phyloP scores from a whole-genome alignment of 768 basidiomycete genomes.

The Suillus placidus region DNA sequence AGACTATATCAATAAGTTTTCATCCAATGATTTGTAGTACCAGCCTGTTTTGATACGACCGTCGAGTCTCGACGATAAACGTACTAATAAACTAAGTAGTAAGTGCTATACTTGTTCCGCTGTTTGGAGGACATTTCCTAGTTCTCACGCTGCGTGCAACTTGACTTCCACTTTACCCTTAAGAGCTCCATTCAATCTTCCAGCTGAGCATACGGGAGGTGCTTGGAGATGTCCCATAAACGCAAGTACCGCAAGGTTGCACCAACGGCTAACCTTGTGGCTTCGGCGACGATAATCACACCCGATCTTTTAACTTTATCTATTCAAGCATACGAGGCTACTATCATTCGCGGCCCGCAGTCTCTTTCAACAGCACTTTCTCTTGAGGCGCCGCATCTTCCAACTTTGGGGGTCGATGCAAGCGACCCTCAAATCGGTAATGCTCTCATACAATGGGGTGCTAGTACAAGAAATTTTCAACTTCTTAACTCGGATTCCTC shows the following conservation, averaged over 20 bases:
- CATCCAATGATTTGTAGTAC: neutral
- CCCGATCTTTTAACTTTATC: constrained; percentile 39
- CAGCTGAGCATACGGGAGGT: neutral
- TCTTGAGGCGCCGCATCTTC: constrained; percentile 32
- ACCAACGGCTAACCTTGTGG: too few species aligned
- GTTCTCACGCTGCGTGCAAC: neutral
- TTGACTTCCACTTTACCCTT: neutral
- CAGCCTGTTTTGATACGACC: neutral
- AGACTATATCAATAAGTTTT: neutral
- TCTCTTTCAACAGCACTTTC: constrained; percentile 42
- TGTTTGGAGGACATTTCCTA: neutral
- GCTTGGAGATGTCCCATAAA: constrained; percentile 7
- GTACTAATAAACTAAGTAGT: neutral
- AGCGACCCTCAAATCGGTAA: constrained; percentile 24
- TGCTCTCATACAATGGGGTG: constrained; percentile 40
- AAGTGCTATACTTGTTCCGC: neutral
- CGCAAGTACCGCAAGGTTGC: constrained; percentile 6
- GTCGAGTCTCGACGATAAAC: neutral
- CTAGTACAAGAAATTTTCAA: constrained; percentile 11
- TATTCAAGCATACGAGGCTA: constrained; percentile 78
- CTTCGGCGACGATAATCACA: neutral
- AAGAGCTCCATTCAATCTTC: neutral
- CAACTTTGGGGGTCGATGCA: constrained; percentile 11
- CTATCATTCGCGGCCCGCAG: constrained; percentile 58
- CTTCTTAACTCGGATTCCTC: constrained; percentile 10